phyloP scores from a whole-genome alignment of 345 rosid species.

The Brassica carinata region DNA sequence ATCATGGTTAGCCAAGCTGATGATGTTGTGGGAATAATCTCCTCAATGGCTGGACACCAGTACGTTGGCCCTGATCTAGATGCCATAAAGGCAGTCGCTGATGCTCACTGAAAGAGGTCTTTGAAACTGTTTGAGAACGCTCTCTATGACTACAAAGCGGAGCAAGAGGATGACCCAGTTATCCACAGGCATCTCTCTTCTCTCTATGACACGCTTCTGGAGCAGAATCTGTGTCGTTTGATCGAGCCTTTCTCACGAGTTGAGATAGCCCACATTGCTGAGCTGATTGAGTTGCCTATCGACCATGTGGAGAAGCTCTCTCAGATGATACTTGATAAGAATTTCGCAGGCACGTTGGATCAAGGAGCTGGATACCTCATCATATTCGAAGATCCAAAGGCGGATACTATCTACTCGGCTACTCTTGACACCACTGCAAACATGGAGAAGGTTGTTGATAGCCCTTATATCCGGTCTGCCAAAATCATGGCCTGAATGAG shows the following conservation, averaged over 20 bases:
- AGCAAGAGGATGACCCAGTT: slow-evolving; percentile 91
- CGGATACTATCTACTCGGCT: slow-evolving; percentile 85
- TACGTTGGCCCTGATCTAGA: slow-evolving; percentile 86
- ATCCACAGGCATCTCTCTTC: slow-evolving; percentile 95
- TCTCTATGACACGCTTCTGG: slow-evolving; percentile 82
- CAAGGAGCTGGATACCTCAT: slow-evolving; percentile 96
- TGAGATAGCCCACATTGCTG: slow-evolving; percentile 84
- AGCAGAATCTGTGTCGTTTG: slow-evolving; percentile 86
- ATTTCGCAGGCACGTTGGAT: slow-evolving; percentile 90
- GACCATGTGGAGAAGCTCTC: slow-evolving; percentile 93
- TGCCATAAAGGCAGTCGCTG: slow-evolving; percentile 97
- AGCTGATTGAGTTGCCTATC: slow-evolving; percentile 63
- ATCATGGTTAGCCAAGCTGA: slow-evolving; percentile 98
- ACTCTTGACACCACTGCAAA: slow-evolving; percentile 86
- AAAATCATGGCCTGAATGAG: slow-evolving; percentile 69
- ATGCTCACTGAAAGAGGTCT: slow-evolving; percentile 89
- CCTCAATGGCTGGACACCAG: slow-evolving; percentile 87
- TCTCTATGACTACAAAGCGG: slow-evolving; percentile 70
- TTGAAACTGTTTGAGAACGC: slow-evolving; percentile 84
- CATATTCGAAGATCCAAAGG: slow-evolving; percentile 84
- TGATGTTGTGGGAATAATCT: slow-evolving; percentile 85
- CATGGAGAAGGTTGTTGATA: slow-evolving; percentile 93
- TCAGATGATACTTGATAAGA: slow-evolving; percentile 95
- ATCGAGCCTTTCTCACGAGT: slow-evolving; percentile 95
- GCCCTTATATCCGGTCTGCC: slow-evolving; percentile 92